Conservation (phyloP, 805 yeast species). For the Teunomyces gatunensis region DNA sequence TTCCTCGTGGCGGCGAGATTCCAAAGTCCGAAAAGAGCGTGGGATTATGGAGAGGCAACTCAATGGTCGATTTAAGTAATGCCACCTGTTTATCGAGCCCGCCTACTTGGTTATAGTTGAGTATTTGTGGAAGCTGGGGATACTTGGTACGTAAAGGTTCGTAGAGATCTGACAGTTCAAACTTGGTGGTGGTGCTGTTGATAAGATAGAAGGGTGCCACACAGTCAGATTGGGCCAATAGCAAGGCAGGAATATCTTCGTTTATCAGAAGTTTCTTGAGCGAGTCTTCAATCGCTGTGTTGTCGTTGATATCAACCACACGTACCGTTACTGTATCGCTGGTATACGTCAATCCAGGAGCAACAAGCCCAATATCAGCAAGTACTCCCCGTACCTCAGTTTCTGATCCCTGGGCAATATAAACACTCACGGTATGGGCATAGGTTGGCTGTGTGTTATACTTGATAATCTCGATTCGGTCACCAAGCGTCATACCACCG, state of each 20-base stretch:
- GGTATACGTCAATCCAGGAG: conserved; percentile 47
- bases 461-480: conserved; percentile 46
- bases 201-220: conserved; percentile 50
- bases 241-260: conserved; percentile 7
- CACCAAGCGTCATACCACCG: conserved; percentile 46
- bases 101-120: conserved; percentile 62
- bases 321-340: conserved; percentile 12
- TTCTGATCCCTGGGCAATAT: background rate
- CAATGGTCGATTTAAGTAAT: conserved; percentile 61
- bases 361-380: conserved; percentile 54
- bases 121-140: conserved; percentile 43
- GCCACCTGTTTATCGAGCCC: conserved; percentile 69
- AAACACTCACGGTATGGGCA: conserved; percentile 12
- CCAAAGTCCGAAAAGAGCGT: conserved; percentile 76
- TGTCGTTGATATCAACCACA: conserved; percentile 21
- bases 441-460: conserved; percentile 46
- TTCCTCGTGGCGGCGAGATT: conserved; percentile 90
- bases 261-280: conserved; percentile 34
- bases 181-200: conserved; percentile 19
- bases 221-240: conserved; percentile 17
- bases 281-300: conserved; percentile 32
- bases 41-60: conserved; percentile 79
- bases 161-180: background rate
- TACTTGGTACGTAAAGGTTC: conserved; percentile 30
- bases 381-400: conserved; percentile 8